Evolutionary conservation across 495 filamentous ascomycete genomes (phyloP).

Genomic region (Penicillium diatomitis): DNA sequence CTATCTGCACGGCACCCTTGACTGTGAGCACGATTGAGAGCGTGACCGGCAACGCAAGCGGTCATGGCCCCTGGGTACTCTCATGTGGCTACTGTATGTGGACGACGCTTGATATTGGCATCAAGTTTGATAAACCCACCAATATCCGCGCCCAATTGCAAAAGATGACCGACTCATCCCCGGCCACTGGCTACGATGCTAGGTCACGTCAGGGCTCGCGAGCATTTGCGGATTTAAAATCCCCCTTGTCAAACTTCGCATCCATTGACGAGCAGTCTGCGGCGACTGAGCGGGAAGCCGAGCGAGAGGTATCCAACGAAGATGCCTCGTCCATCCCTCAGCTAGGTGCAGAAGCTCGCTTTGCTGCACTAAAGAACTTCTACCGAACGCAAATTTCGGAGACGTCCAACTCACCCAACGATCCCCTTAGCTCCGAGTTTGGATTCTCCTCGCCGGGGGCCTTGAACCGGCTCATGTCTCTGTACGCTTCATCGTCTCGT

Average conservation of each 20-base stretch:
- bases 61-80: conserved; percentile 64
- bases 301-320: conserved; percentile 10
- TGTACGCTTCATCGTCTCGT: conserved; percentile 60
- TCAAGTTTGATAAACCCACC: conserved; percentile 80
- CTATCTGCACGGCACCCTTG: conserved; percentile 74
- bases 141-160: conserved; percentile 74
- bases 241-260: conserved; percentile 29
- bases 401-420: conserved; percentile 42
- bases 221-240: conserved; percentile 30
- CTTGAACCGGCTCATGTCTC: conserved; percentile 78
- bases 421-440: conserved; percentile 37
- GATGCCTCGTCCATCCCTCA: conserved; percentile 9
- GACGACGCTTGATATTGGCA: conserved; percentile 80
- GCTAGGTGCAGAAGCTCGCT: conserved; percentile 30
- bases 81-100: conserved; percentile 85
- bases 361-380: conserved; percentile 55
- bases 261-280: conserved; percentile 26
- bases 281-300: conserved; percentile 5
- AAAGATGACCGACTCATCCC: conserved; percentile 30
- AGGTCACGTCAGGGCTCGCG: conserved; percentile 26
- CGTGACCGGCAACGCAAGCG: conserved; percentile 25
- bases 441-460: conserved; percentile 72
- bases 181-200: conserved; percentile 10
- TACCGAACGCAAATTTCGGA: conserved; percentile 63
- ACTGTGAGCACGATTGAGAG: conserved; percentile 58